phyloP scores from a whole-genome alignment of 306 rosid species.

The Senna tora region DNA sequence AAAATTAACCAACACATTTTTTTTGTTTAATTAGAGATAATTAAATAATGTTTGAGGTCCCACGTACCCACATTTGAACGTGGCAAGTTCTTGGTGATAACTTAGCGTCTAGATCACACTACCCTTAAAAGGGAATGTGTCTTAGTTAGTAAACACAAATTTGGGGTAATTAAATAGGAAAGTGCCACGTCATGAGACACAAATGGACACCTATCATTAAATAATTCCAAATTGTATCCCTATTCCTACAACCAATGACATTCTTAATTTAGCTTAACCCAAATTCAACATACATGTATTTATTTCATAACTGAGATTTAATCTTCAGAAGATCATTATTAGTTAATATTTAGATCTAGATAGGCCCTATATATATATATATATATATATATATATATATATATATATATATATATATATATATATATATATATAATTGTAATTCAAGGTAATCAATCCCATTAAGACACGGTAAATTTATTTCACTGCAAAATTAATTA shows the following conservation, averaged over 20 bases:
- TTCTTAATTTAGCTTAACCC: too few relatives aligned
- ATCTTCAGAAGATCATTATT: too few relatives aligned
- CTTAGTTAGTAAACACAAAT: neutral
- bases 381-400: too few relatives aligned
- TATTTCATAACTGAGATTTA: too few relatives aligned
- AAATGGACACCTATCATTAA: neutral
- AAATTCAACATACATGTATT: too few relatives aligned
- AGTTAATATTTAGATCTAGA: too few relatives aligned
- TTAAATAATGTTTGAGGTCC: conserved; percentile 5
- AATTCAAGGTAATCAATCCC: neutral
- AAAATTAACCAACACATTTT: conserved; percentile 1
- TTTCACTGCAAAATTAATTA: neutral
- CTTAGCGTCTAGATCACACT: too few relatives aligned
- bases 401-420: too few relatives aligned
- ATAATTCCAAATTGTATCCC: neutral
- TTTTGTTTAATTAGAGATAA: neutral
- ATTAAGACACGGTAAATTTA: too few relatives aligned
- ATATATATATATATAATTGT: too few relatives aligned
- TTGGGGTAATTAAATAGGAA: neutral
- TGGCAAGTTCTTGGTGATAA: conserved; percentile 2
- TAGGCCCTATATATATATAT: too few relatives aligned
- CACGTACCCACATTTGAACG: conserved; percentile 13
- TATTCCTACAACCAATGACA: neutral
- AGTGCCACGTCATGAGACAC: neutral
- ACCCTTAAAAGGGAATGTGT: neutral